A percentile compares a stretch with the other conserved stretches of the same genome.
Evolutionary conservation across 139 green algal genomes (phyloP).

Genomic region (Micromonas commoda): DNA sequence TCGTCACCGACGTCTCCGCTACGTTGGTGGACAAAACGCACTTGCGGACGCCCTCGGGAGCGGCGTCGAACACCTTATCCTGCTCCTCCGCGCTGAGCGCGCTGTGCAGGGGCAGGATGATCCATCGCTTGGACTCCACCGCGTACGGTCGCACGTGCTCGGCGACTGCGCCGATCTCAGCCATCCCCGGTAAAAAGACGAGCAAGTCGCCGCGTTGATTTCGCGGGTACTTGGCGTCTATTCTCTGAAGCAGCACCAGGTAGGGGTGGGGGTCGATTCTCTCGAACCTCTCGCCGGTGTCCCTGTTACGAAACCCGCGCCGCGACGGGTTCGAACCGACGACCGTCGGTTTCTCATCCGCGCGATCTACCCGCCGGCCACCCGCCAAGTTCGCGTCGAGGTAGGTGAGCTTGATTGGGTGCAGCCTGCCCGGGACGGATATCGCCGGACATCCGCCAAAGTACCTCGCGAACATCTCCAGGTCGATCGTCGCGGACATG

Average conservation of each 20-base stretch:
- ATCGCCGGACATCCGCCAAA: conserved; percentile 43
- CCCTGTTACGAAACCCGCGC: too few species aligned
- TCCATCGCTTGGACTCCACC: background rate
- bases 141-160: background rate
- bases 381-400: too few species aligned
- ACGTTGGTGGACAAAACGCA: conserved; percentile 97
- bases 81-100: conserved; percentile 15
- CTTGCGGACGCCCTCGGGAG: conserved; percentile 84
- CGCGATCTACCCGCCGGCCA: too few species aligned
- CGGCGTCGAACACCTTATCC: conserved; percentile 77
- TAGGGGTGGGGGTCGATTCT: conserved; percentile 32
- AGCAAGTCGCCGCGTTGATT: conserved; percentile 27
- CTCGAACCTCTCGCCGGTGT: background rate
- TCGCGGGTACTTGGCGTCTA: conserved; percentile 37
- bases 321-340: too few species aligned
- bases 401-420: background rate
- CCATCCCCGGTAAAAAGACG: conserved; percentile 32
- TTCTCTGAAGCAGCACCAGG: conserved; percentile 34
- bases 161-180: conserved; percentile 29
- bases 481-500: conserved; percentile 91
- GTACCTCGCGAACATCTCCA: conserved; percentile 79
- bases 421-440: conserved; percentile 37
- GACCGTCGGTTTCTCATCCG: background rate
- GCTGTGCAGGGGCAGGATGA: conserved; percentile 24
- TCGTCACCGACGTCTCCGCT: conserved; percentile 93